phyloP scores from a whole-genome alignment of 108 stramenopile genomes.

The Aurantiochytrium sp. region DNA sequence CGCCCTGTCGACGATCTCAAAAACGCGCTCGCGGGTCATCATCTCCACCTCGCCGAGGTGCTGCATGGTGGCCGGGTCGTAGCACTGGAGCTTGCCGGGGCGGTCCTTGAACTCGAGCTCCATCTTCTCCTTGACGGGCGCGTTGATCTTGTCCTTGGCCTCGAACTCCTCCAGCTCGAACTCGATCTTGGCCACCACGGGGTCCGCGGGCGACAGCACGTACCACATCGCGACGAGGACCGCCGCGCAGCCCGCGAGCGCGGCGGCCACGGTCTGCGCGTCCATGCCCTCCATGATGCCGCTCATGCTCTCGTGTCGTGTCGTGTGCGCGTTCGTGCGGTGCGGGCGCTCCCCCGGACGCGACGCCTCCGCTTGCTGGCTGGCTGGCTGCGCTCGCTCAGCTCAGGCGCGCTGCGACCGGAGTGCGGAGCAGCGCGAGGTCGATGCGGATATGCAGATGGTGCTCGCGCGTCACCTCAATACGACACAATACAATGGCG shows the following conservation, averaged over 20 bases:
- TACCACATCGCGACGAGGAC: not conserved
- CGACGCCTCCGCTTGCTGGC: too few relatives aligned
- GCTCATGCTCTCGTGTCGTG: too few relatives aligned
- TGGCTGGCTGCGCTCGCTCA: too few relatives aligned
- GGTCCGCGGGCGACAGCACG: not conserved
- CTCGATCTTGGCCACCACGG: not conserved
- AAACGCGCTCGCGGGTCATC: slow-evolving; percentile 71
- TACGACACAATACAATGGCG: too few relatives aligned
- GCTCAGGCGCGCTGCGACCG: too few relatives aligned
- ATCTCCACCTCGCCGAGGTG: slow-evolving; percentile 73
- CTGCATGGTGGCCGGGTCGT: slow-evolving; percentile 79
- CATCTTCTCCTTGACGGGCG: not conserved
- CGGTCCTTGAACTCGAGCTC: slow-evolving; percentile 51
- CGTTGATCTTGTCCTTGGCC: not conserved
- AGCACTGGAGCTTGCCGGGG: slow-evolving; percentile 75
- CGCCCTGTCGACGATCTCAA: slow-evolving; percentile 68
- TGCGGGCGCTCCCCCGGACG: too few relatives aligned
- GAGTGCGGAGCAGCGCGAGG: too few relatives aligned
- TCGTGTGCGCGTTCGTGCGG: too few relatives aligned
- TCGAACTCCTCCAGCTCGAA: not conserved
- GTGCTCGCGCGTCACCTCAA: too few relatives aligned
- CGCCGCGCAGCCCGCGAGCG: not conserved
- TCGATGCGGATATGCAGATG: too few relatives aligned
- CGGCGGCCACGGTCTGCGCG: not conserved
- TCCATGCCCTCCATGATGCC: not conserved